Conservation (phyloP, 345 rosid genomes). For the Geranium brycei region DNA sequence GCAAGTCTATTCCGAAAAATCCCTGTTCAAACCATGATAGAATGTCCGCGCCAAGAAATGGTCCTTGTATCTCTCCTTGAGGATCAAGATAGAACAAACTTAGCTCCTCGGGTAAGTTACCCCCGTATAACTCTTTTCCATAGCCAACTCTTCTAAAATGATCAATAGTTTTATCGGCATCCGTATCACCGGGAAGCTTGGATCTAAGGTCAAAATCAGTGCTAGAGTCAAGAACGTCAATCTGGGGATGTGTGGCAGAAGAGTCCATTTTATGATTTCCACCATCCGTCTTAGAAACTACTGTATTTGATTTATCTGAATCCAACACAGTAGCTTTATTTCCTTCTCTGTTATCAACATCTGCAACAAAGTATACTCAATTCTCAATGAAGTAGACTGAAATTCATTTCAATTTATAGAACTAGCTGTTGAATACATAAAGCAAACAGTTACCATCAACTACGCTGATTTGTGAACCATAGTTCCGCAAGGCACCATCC, state of each 20-base stretch:
- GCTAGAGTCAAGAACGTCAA: slow-evolving; percentile 1
- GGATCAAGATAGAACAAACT: slow-evolving; percentile 77
- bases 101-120: slow-evolving; percentile 38
- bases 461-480: slow-evolving; percentile 8
- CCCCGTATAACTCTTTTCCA: slow-evolving; percentile 14
- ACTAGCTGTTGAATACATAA: not conserved
- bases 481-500: slow-evolving; percentile 11
- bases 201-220: slow-evolving; percentile 18
- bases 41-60: slow-evolving; percentile 64
- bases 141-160: slow-evolving; percentile 10
- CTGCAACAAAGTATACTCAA: not conserved
- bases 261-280: not conserved
- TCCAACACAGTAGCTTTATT: not conserved
- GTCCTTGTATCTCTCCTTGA: slow-evolving; percentile 74
- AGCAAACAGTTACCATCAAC: slow-evolving; percentile 16
- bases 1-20: slow-evolving; percentile 74
- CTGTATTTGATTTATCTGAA: not conserved
- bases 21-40: slow-evolving; percentile 86
- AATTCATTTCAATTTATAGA: not conserved
- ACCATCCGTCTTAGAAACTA: not conserved
- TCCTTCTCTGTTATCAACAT: not conserved
- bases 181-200: slow-evolving; percentile 35
- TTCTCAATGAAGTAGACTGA: not conserved
- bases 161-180: slow-evolving; percentile 8
- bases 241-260: not conserved